Conservation (phyloP, 2,329 filamentous ascomycete species). For the Neopestalotiopsis sp. region DNA sequence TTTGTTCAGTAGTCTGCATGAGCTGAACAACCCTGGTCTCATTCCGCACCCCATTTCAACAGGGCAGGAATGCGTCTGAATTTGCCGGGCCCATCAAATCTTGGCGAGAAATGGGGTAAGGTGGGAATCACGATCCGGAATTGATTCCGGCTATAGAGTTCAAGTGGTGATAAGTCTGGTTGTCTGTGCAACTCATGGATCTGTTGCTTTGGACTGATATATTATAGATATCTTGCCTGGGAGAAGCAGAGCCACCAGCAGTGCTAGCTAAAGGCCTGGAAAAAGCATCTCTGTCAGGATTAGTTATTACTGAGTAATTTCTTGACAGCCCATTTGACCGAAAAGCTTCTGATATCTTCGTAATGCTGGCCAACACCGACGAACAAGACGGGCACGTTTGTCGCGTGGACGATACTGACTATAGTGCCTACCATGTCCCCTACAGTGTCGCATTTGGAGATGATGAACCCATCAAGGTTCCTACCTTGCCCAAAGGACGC, state of each 20-base stretch:
- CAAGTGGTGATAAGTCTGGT: background rate
- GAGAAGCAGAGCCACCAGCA: too few relatives aligned
- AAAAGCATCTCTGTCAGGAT: slow-evolving; percentile 20
- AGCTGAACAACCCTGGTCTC: slow-evolving; percentile 8
- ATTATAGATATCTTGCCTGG: background rate
- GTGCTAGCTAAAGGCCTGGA: background rate
- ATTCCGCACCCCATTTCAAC: background rate
- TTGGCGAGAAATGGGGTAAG: background rate
- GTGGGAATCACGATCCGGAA: slow-evolving; percentile 2
- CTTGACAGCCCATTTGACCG: slow-evolving; percentile 73
- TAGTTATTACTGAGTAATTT: slow-evolving; percentile 63
- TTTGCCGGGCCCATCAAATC: background rate
- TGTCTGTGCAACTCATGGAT: background rate
- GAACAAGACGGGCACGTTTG: slow-evolving; percentile 94
- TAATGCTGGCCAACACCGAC: slow-evolving; percentile 78
- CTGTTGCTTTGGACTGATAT: background rate
- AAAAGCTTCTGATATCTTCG: slow-evolving; percentile 71
- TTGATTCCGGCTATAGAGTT: background rate
- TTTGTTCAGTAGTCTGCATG: slow-evolving; percentile 1
- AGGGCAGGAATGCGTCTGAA: background rate
- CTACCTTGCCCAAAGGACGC: slow-evolving; percentile 83
- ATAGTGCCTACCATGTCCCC: slow-evolving; percentile 98
- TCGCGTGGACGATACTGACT: slow-evolving; percentile 97
- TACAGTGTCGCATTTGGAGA: slow-evolving; percentile 97
- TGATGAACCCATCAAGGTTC: slow-evolving; percentile 93